Percentiles rank a stretch among this genome's conserved stretches.
Evolutionary conservation across 2,329 filamentous ascomycete genomes (phyloP).

Genomic region (Colletotrichum musicola): DNA sequence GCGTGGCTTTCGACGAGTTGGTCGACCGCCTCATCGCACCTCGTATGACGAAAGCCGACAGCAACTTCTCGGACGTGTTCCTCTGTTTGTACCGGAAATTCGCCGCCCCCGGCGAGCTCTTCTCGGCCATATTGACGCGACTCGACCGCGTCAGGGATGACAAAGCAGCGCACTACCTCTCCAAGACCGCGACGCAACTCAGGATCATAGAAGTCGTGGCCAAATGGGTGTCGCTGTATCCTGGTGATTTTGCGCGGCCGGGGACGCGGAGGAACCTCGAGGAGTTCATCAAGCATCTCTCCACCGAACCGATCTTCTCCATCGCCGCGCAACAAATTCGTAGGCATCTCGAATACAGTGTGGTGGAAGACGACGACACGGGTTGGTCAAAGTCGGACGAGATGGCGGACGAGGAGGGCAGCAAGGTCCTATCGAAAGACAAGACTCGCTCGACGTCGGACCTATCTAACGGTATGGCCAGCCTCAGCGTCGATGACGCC

Average conservation of each 20-base stretch:
- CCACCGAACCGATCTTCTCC: slow-evolving; percentile 83
- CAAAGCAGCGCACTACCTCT: slow-evolving; percentile 76
- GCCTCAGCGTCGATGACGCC: slow-evolving; percentile 62
- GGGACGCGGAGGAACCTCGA: slow-evolving; percentile 79
- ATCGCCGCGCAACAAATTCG: slow-evolving; percentile 89
- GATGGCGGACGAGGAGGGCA: slow-evolving; percentile 49
- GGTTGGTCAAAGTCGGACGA: slow-evolving; percentile 91
- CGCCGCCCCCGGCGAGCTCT: slow-evolving; percentile 81
- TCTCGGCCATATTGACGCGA: slow-evolving; percentile 81
- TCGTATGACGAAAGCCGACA: slow-evolving; percentile 87
- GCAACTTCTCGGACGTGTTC: slow-evolving; percentile 90
- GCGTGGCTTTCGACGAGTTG: slow-evolving; percentile 75
- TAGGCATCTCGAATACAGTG: slow-evolving; percentile 77
- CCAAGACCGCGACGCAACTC: slow-evolving; percentile 83
- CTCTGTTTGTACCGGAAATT: slow-evolving; percentile 96
- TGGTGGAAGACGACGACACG: slow-evolving; percentile 89
- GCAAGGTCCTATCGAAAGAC: slow-evolving; percentile 49
- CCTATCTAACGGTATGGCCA: slow-evolving; percentile 60
- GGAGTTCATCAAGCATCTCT: slow-evolving; percentile 81
- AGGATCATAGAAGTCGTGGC: slow-evolving; percentile 86
- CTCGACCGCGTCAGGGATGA: slow-evolving; percentile 79
- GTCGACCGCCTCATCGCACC: slow-evolving; percentile 89
- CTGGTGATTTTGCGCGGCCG: slow-evolving; percentile 89
- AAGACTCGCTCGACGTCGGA: slow-evolving; percentile 46
- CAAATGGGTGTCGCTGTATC: slow-evolving; percentile 90